Percentiles rank a stretch among this genome's conserved stretches.
Conservation (phyloP, 176 grass and related monocot species). For the Hordeum vulgare region DNA sequence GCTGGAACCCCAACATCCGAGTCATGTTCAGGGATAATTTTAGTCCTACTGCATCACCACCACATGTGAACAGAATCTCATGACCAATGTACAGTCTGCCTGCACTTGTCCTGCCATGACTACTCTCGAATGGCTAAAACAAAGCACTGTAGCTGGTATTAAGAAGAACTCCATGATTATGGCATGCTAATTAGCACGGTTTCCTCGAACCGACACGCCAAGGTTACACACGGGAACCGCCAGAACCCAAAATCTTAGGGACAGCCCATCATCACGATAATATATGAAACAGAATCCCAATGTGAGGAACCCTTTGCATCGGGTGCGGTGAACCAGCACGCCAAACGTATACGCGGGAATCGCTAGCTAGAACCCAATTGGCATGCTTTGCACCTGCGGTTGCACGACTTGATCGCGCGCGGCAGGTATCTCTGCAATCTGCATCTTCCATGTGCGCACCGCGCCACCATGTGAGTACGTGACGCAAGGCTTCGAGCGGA, state of each 20-base stretch:
- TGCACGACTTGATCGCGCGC: not conserved
- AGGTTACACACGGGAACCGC: not conserved
- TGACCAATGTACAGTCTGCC: not conserved
- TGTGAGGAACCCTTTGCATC: not conserved
- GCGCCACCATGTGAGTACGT: not conserved
- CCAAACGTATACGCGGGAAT: no score
- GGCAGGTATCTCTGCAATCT: not conserved
- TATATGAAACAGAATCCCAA: not conserved
- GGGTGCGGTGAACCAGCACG: not conserved
- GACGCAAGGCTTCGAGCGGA: not conserved
- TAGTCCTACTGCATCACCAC: not conserved
- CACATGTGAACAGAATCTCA: not conserved
- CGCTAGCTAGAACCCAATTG: no score
- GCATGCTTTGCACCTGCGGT: not conserved
- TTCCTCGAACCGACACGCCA: not conserved
- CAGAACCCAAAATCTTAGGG: not conserved
- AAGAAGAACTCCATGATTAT: not conserved
- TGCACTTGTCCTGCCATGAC: not conserved
- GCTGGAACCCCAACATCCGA: not conserved
- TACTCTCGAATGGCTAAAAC: not conserved
- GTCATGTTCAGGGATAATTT: not conserved
- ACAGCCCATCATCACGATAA: not conserved
- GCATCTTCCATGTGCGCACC: not conserved
- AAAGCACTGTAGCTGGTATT: not conserved
- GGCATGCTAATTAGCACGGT: not conserved